These are phyloP conservation scores for Tylopilus plumbeoviolaceoides DNA, from an alignment of 768 basidiomycete species.

Conservation along the genomic window DNA sequence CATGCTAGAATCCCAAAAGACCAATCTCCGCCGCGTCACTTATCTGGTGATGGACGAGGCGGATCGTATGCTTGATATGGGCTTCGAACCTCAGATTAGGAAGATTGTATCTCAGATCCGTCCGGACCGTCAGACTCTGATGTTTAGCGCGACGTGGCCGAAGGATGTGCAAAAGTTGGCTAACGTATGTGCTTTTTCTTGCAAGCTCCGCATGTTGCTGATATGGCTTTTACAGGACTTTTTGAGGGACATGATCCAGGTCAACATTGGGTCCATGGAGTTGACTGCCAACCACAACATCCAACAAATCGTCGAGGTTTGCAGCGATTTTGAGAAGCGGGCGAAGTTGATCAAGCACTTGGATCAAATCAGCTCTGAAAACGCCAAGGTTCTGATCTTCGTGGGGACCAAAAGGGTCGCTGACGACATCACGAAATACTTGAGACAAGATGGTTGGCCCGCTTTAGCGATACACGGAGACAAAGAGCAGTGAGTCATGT, in stretches of 20 bases:
- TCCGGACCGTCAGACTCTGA: slow-evolving; percentile 96
- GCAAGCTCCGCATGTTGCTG: neutral
- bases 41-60: slow-evolving; percentile 99
- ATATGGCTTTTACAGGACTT: slow-evolving; percentile 64
- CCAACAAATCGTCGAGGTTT: slow-evolving; percentile 91
- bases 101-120: slow-evolving; percentile 98
- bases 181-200: slow-evolving; percentile 44
- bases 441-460: slow-evolving; percentile 99
- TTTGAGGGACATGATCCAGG: slow-evolving; percentile 93
- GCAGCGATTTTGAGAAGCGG: slow-evolving; percentile 97
- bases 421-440: slow-evolving; percentile 96
- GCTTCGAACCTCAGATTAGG: slow-evolving; percentile 99
- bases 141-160: slow-evolving; percentile 99
- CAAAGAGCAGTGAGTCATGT: slow-evolving; percentile 83
- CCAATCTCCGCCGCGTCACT: slow-evolving; percentile 92
- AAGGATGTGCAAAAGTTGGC: slow-evolving; percentile 99
- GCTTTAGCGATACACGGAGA: slow-evolving; percentile 99
- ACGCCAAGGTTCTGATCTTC: slow-evolving; percentile 98
- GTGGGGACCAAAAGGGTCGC: slow-evolving; percentile 97
- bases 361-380: slow-evolving; percentile 93
- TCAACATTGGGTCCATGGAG: slow-evolving; percentile 98
- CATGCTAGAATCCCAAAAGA: slow-evolving; percentile 96
- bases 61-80: slow-evolving; percentile 99
- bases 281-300: slow-evolving; percentile 98
- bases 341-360: slow-evolving; percentile 94